Percentiles rank a stretch among this genome's conserved stretches.
Evolutionary conservation across 2,329 filamentous ascomycete species (phyloP).

Genomic region (Calonectria pseudoreteaudii): DNA sequence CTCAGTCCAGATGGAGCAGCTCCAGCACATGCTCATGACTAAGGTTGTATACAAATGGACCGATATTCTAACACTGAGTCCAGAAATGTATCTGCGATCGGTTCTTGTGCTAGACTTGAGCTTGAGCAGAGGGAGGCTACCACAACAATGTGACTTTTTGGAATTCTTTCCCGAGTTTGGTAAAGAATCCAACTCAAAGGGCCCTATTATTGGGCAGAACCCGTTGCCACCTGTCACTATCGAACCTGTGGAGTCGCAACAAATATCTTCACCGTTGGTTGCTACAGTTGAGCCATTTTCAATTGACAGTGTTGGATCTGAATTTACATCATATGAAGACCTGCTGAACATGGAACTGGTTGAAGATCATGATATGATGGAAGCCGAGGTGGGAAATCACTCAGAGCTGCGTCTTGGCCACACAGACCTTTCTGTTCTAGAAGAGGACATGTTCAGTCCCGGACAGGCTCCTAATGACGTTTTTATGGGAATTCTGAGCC

Average conservation of each 20-base stretch:
- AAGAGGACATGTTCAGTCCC: background rate
- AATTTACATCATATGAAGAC: background rate
- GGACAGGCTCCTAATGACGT: background rate
- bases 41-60: constrained; percentile 3
- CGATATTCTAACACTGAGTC: constrained; percentile 4
- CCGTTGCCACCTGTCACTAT: background rate
- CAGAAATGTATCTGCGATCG: constrained; percentile 10
- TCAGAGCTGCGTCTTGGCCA: background rate
- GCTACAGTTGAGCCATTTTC: background rate
- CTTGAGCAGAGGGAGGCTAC: background rate
- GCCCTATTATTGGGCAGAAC: too few relatives aligned
- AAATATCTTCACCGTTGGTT: background rate
- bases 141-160: background rate
- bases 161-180: background rate
- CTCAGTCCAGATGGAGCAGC: background rate
- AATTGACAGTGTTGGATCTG: background rate
- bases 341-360: background rate
- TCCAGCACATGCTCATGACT: background rate
- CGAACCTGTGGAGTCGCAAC: too few relatives aligned
- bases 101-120: constrained; percentile 8
- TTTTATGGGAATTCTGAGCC: background rate
- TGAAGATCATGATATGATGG: too few relatives aligned
- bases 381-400: background rate
- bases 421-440: background rate
- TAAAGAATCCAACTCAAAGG: background rate